phyloP scores from a whole-genome alignment of 2,329 filamentous ascomycete species.

The Westerdykella ornata region DNA sequence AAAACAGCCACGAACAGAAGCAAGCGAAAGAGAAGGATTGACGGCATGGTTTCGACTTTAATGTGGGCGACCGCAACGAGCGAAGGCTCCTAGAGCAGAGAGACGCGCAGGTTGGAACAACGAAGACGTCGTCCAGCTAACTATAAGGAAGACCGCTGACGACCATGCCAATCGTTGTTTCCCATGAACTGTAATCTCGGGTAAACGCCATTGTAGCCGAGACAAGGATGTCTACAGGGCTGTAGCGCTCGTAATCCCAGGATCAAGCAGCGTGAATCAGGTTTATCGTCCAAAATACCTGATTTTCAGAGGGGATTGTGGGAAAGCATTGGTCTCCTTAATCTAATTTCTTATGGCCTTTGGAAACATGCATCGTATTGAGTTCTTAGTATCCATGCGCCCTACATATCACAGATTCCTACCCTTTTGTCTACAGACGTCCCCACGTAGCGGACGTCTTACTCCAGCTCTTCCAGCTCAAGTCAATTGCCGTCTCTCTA shows the following conservation, averaged over 20 bases:
- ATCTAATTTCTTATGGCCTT: slow-evolving; percentile 19
- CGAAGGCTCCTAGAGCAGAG: slow-evolving; percentile 9
- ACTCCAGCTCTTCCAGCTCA: slow-evolving; percentile 7
- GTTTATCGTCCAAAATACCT: slow-evolving; percentile 17
- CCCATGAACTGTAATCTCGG: slow-evolving; percentile 28
- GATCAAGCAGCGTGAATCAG: slow-evolving; percentile 14
- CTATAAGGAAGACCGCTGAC: slow-evolving; percentile 9
- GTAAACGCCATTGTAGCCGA: slow-evolving; percentile 23
- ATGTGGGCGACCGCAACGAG: slow-evolving; percentile 11
- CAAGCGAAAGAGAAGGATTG: slow-evolving; percentile 28
- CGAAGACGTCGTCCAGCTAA: slow-evolving; percentile 12
- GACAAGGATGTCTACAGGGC: slow-evolving; percentile 19
- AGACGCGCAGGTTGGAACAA: slow-evolving; percentile 14
- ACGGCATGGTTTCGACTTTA: slow-evolving; percentile 26
- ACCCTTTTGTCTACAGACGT: slow-evolving; percentile 18
- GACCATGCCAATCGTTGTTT: slow-evolving; percentile 17
- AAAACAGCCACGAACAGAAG: slow-evolving; percentile 21
- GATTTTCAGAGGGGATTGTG: slow-evolving; percentile 12
- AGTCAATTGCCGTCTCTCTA: slow-evolving; percentile 18
- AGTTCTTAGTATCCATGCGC: slow-evolving; percentile 21
- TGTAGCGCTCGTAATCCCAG: slow-evolving; percentile 12
- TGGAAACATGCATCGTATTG: slow-evolving; percentile 9
- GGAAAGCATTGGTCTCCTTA: slow-evolving; percentile 21
- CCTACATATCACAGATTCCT: slow-evolving; percentile 13
- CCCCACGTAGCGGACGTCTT: slow-evolving; percentile 10